Evolutionary conservation across 2,329 filamentous ascomycete genomes (phyloP), one percentile per base, ranked within the genome.

Genomic region (Pseudocercospora macadamiae): DNA sequence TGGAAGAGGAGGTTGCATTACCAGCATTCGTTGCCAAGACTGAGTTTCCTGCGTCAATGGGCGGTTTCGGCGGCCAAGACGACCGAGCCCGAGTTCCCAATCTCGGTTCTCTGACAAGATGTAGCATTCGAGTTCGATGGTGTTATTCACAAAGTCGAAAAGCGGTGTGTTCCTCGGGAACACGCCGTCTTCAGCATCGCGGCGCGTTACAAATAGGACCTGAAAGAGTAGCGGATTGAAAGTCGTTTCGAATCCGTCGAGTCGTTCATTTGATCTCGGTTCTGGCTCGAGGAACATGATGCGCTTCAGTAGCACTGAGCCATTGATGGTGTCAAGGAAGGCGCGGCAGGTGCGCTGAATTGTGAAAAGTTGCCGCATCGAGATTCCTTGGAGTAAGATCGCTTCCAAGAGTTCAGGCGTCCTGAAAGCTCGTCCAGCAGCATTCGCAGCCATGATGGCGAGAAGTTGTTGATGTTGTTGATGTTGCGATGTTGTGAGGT

Each of bases 201-300:
- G n/a, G n/a, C n/a, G 28, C 28, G 6, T 32, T 12, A 32, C 28
- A 32, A 32, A 6, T 32, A 6, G 28, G 28, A 12, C 28, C 12
- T 12, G 28, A 32, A 12, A 12, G n/a, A n/a, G n/a, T n/a, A n/a
- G n/a, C n/a, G n/a, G n/a, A n/a, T n/a, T n/a, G n/a, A n/a, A n/a
- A n/a, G n/a, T n/a, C n/a, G n/a, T n/a, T n/a, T n/a, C n/a, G n/a
- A n/a, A n/a, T n/a, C n/a, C 28, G 6, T 12, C 12, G 28, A 7
- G 28, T 12, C 47, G 47, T 34, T 9, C 25, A 16, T 16, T n/a
- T 9, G 16, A 21, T 18, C 16, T 10, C 23, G 26, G 47, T 12
- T 19, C n/a, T 8, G 47, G 54, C 47, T 57, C 54, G 23, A 44
- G 34, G 23, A 42, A 51, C 26, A 57, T 48, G 8, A 39, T 28